Evolutionary conservation across 352 stramenopile species (phyloP).

Genomic region (Phytophthora fragariaefolia): DNA sequence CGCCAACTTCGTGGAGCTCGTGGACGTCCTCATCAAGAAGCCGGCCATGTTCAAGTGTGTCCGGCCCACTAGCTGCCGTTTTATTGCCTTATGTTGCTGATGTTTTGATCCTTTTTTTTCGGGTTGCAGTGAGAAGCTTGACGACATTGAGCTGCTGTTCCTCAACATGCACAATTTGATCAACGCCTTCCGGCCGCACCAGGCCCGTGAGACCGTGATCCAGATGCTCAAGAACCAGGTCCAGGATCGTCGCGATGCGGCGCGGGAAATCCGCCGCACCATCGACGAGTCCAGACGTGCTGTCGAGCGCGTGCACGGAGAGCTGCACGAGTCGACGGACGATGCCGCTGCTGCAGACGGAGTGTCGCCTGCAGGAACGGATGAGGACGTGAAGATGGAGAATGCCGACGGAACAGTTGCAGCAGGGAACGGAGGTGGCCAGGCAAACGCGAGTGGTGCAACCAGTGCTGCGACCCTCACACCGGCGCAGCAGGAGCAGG

Average conservation of each 20-base stretch:
- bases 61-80: background rate
- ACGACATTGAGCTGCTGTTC: conserved; percentile 87
- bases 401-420: conserved; percentile 31
- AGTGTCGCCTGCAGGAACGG: conserved; percentile 14
- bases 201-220: conserved; percentile 85
- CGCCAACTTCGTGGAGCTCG: conserved; percentile 84
- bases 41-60: conserved; percentile 85
- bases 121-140: conserved; percentile 71
- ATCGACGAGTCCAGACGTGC: conserved; percentile 72
- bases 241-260: conserved; percentile 73
- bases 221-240: conserved; percentile 86
- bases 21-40: conserved; percentile 84
- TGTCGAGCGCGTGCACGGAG: conserved; percentile 64
- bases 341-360: conserved; percentile 37
- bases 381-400: conserved; percentile 68
- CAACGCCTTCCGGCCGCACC: conserved; percentile 86
- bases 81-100: conserved; percentile 1
- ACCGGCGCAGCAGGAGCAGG: conserved; percentile 47
- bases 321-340: conserved; percentile 63
- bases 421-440: conserved; percentile 14
- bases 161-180: conserved; percentile 93
- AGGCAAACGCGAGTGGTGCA: conserved; percentile 8
- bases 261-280: conserved; percentile 74
- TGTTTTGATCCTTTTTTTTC: background rate
- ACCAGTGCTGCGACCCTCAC: conserved; percentile 20